Percentiles rank a stretch among this genome's conserved stretches.
Conservation (phyloP, 371 early-diverging fungal species). For the Mucor sp. region DNA sequence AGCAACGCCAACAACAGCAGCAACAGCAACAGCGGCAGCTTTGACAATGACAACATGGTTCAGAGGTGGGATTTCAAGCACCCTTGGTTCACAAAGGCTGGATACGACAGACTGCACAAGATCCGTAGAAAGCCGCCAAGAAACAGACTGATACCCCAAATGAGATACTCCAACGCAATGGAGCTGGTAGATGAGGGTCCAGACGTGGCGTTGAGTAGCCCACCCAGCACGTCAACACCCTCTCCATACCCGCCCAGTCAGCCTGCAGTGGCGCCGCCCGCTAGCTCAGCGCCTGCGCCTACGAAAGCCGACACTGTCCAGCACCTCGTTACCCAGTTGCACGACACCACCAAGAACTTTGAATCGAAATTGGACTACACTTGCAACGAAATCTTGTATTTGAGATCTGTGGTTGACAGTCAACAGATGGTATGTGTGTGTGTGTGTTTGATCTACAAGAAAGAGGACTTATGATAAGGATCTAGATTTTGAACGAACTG, state of each 20-base stretch:
- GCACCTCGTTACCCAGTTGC: slow-evolving; percentile 4
- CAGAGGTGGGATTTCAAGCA: slow-evolving; percentile 30
- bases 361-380: slow-evolving; percentile 21
- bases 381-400: slow-evolving; percentile 10
- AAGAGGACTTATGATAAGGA: not conserved
- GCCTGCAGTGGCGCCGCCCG: not conserved
- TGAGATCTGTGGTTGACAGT: slow-evolving; percentile 5
- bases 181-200: not conserved
- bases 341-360: slow-evolving; percentile 1
- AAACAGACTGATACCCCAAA: slow-evolving; percentile 17
- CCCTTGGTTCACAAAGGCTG: slow-evolving; percentile 17
- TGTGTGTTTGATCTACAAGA: not conserved
- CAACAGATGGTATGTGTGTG: slow-evolving; percentile 19
- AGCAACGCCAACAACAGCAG: not conserved
- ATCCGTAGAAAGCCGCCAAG: slow-evolving; percentile 22
- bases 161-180: slow-evolving; percentile 21
- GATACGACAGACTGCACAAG: slow-evolving; percentile 16
- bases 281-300: not conserved
- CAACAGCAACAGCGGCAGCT: not conserved
- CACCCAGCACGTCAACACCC: not conserved
- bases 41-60: slow-evolving; percentile 3
- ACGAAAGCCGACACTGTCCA: not conserved
- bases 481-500: slow-evolving; percentile 16
- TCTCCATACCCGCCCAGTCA: not conserved
- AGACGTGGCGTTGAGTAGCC: not conserved